A percentile compares a stretch with the other conserved stretches of the same genome.
These are phyloP conservation scores for Danielia oregonensis DNA, from an alignment of 805 yeast species.

Conservation along the genomic window DNA sequence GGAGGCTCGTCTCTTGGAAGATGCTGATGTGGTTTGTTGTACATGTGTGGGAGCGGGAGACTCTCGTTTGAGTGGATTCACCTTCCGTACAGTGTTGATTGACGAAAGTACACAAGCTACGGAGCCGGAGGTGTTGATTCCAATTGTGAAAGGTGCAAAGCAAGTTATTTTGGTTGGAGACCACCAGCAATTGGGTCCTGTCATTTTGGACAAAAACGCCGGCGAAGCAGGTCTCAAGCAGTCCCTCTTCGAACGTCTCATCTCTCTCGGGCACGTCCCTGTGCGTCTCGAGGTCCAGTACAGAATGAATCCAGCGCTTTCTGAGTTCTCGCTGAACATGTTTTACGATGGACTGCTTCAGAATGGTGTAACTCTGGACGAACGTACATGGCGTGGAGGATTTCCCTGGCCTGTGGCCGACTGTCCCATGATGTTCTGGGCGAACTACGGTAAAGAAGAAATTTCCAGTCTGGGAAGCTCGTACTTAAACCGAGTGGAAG, in stretches of 20 bases:
- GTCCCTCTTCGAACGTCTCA: slow-evolving; percentile 83
- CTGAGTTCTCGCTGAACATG: slow-evolving; percentile 87
- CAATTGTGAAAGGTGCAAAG: slow-evolving; percentile 83
- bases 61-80: slow-evolving; percentile 47
- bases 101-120: slow-evolving; percentile 95
- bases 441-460: slow-evolving; percentile 84
- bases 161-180: slow-evolving; percentile 92
- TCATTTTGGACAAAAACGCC: slow-evolving; percentile 73
- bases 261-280: slow-evolving; percentile 79
- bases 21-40: slow-evolving; percentile 78
- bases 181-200: slow-evolving; percentile 94
- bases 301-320: slow-evolving; percentile 87
- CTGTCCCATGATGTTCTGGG: slow-evolving; percentile 96
- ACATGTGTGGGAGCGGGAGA: slow-evolving; percentile 95
- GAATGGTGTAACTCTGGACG: slow-evolving; percentile 81
- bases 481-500: slow-evolving; percentile 81
- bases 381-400: slow-evolving; percentile 50
- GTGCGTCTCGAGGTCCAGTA: slow-evolving; percentile 87
- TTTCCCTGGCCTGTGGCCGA: slow-evolving; percentile 92
- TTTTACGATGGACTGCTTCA: slow-evolving; percentile 90
- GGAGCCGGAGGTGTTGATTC: slow-evolving; percentile 88
- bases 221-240: slow-evolving; percentile 84
- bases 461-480: slow-evolving; percentile 78
- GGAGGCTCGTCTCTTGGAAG: slow-evolving; percentile 48
- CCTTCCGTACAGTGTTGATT: slow-evolving; percentile 75